Percentiles rank a stretch among this genome's conserved stretches.
Evolutionary conservation across 2,329 filamentous ascomycete genomes (phyloP).

Genomic region (Pleurostoma richardsiae): DNA sequence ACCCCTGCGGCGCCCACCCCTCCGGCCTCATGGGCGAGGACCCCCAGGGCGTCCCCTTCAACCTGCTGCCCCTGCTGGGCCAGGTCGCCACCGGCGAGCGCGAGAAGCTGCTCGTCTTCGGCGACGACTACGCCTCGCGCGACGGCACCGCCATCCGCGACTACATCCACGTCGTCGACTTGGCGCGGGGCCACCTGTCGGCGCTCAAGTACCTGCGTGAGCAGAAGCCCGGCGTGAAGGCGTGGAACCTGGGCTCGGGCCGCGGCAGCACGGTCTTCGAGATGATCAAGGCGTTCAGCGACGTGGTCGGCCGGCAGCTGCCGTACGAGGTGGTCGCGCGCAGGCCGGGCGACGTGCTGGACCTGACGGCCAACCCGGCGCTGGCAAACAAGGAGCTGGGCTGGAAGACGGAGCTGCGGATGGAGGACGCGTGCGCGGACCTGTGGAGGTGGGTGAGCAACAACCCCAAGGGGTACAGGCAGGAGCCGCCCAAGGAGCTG

Average conservation of each 20-base stretch:
- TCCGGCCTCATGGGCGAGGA: slow-evolving; percentile 98
- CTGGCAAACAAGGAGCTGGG: slow-evolving; percentile 83
- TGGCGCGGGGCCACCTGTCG: slow-evolving; percentile 78
- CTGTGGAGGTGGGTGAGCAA: slow-evolving; percentile 97
- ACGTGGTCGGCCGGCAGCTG: slow-evolving; percentile 78
- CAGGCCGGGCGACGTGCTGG: slow-evolving; percentile 83
- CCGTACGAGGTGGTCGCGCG: slow-evolving; percentile 81
- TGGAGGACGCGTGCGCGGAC: slow-evolving; percentile 91
- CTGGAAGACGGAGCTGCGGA: slow-evolving; percentile 86
- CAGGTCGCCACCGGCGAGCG: slow-evolving; percentile 95
- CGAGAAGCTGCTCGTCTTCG: slow-evolving; percentile 91
- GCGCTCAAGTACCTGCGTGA: slow-evolving; percentile 87
- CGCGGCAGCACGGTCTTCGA: slow-evolving; percentile 94
- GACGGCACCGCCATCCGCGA: slow-evolving; percentile 94
- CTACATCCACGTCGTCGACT: slow-evolving; percentile 95
- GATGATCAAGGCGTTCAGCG: slow-evolving; percentile 92
- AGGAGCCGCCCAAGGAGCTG: slow-evolving; percentile 81
- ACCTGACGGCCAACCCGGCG: slow-evolving; percentile 87
- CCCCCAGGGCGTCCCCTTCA: slow-evolving; percentile 91
- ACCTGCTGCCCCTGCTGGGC: slow-evolving; percentile 87
- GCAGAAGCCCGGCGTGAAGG: slow-evolving; percentile 81
- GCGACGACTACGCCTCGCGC: slow-evolving; percentile 85
- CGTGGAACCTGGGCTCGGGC: slow-evolving; percentile 95
- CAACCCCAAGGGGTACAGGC: slow-evolving; percentile 91
- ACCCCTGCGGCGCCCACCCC: slow-evolving; percentile 91